A percentile compares a stretch with the other conserved stretches of the same genome.
Conservation (phyloP, 176 grass and related monocot genomes). For the Triticum monococcum region DNA sequence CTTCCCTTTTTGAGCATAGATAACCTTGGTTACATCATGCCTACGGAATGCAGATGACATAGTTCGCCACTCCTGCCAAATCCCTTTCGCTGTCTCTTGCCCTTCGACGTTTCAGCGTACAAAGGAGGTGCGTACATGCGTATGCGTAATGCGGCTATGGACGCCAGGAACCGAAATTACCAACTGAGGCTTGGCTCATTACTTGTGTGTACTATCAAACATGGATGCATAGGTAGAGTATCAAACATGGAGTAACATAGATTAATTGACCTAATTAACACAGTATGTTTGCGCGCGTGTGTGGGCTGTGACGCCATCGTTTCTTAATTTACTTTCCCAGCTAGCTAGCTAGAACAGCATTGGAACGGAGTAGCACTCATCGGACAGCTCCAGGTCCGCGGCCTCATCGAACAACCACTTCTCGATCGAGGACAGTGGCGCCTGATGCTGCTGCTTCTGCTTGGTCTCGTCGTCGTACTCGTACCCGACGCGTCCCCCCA, state of each 20-base stretch:
- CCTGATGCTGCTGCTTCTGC: background rate
- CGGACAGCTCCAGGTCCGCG: conserved; percentile 42
- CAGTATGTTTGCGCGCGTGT: background rate
- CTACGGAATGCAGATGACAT: conserved; percentile 5
- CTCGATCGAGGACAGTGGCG: conserved; percentile 63
- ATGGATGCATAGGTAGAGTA: background rate
- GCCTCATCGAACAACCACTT: conserved; percentile 79
- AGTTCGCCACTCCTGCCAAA: background rate
- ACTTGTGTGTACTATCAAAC: background rate
- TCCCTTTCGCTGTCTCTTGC: conserved; percentile 28
- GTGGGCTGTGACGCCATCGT: background rate
- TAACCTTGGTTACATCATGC: conserved; percentile 18
- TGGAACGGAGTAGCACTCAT: conserved; percentile 47
- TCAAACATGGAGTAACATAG: background rate
- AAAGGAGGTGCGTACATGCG: background rate
- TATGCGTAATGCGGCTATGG: background rate
- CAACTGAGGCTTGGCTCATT: no score
- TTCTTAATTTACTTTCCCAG: background rate
- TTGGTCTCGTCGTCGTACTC: conserved; percentile 8
- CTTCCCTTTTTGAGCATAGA: background rate
- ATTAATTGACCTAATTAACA: background rate
- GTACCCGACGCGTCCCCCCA: background rate
- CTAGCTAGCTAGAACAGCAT: conserved; percentile 37
- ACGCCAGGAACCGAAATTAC: background rate
- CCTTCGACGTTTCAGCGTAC: background rate